Conservation (phyloP, 176 grass and related monocot species). For the Puccinellia tenuiflora region DNA sequence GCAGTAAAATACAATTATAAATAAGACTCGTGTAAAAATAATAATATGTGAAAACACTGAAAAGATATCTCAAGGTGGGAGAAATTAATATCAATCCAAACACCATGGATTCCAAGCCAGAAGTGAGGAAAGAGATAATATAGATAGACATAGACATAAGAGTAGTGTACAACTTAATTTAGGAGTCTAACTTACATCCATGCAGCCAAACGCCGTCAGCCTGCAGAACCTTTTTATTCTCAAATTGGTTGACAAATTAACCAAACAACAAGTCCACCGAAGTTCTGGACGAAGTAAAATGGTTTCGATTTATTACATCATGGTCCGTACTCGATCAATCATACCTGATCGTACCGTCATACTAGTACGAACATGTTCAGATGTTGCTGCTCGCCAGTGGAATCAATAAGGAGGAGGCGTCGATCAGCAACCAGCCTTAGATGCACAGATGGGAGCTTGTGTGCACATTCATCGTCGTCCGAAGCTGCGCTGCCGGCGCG, state of each 20-base stretch:
- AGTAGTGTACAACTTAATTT: neutral
- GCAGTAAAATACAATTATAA: too few relatives aligned
- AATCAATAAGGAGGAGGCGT: neutral
- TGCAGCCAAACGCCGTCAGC: too few relatives aligned
- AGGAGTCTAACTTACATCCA: neutral
- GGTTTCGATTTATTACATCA: conserved; percentile 25
- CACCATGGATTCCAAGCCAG: neutral
- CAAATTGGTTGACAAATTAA: too few relatives aligned
- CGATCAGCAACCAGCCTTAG: neutral
- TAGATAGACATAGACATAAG: neutral
- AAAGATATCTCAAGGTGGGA: too few relatives aligned
- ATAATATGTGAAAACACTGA: too few relatives aligned
- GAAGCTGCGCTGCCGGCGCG: conserved; percentile 60
- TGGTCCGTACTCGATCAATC: neutral
- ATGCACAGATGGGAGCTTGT: neutral
- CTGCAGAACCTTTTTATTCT: too few relatives aligned
- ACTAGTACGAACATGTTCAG: neutral
- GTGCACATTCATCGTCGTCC: conserved; percentile 37
- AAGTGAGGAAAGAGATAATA: too few relatives aligned
- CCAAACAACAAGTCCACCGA: neutral
- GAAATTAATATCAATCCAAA: neutral
- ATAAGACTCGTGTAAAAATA: too few relatives aligned
- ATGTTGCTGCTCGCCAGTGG: neutral
- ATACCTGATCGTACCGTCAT: neutral
- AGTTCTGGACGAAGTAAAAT: conserved; percentile 47